A percentile compares a stretch with the other conserved stretches of the same genome.
These are phyloP conservation scores for Fraxinus anomala DNA, from an alignment of 257 asterid species.

Conservation along the genomic window DNA sequence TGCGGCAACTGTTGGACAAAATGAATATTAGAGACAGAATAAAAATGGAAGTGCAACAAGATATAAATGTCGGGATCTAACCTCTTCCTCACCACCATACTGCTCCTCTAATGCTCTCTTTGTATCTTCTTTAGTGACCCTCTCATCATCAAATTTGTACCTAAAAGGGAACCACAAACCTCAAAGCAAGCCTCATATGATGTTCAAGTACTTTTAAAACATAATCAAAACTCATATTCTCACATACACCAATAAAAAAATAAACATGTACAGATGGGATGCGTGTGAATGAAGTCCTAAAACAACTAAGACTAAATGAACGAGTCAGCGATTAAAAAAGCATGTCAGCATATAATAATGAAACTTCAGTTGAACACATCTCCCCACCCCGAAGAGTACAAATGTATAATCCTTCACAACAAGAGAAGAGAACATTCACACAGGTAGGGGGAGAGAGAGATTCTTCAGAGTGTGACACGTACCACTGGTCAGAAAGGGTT, in stretches of 20 bases:
- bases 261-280: not conserved
- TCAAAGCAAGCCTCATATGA: constrained; percentile 17
- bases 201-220: constrained; percentile 11
- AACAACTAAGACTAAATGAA: not conserved
- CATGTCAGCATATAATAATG: not conserved
- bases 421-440: not conserved
- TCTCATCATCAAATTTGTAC: constrained; percentile 97
- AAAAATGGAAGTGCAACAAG: constrained; percentile 11
- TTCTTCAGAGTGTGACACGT: constrained; percentile 9
- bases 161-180: constrained; percentile 44
- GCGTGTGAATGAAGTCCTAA: not conserved
- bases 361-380: not conserved
- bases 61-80: constrained; percentile 24
- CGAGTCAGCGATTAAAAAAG: not conserved
- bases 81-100: constrained; percentile 99
- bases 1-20: constrained; percentile 70
- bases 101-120: constrained; percentile 97
- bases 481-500: constrained; percentile 57
- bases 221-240: constrained; percentile 20
- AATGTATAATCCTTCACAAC: not conserved
- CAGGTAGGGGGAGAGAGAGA: too few relatives aligned
- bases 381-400: not conserved
- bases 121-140: constrained; percentile 94
- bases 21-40: constrained; percentile 30
- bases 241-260: not conserved